These are phyloP conservation scores for Trametes punicea DNA, from an alignment of 768 basidiomycete species.

Conservation along the genomic window DNA sequence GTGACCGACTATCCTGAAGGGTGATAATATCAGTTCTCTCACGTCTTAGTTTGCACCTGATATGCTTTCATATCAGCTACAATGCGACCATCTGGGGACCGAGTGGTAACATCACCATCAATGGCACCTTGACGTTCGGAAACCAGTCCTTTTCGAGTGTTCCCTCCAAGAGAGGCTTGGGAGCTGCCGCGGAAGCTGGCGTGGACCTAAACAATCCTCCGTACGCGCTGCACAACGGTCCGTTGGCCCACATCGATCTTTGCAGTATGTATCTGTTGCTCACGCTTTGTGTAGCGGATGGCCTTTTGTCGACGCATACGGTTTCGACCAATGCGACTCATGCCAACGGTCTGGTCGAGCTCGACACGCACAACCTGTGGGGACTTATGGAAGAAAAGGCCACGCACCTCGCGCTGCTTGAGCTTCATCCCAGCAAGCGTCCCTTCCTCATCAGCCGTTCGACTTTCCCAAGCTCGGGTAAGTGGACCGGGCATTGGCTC, in stretches of 20 bases:
- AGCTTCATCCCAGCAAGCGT: constrained; percentile 53
- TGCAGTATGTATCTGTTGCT: neutral
- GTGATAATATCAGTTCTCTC: constrained; percentile 31
- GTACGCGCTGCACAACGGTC: constrained; percentile 73
- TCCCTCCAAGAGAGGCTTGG: constrained; percentile 44
- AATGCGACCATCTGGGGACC: constrained; percentile 57
- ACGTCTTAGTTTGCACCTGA: neutral
- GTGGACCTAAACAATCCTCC: constrained; percentile 56
- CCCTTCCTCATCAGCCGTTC: constrained; percentile 73
- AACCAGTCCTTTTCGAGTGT: neutral
- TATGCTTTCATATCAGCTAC: constrained; percentile 43
- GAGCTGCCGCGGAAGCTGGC: constrained; percentile 45
- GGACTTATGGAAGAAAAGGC: constrained; percentile 69
- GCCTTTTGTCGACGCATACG: constrained; percentile 50
- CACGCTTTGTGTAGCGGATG: constrained; percentile 36
- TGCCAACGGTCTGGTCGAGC: constrained; percentile 54
- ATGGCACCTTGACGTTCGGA: constrained; percentile 57
- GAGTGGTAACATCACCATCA: constrained; percentile 73
- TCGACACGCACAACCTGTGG: constrained; percentile 70
- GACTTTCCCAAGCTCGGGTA: constrained; percentile 65
- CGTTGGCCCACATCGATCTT: constrained; percentile 10
- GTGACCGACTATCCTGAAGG: constrained; percentile 68
- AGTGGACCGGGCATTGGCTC: constrained; percentile 74
- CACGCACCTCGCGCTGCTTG: constrained; percentile 55
- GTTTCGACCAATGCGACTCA: constrained; percentile 74